phyloP scores from a whole-genome alignment of 257 asterid genomes.

The Solanum ossicruentum region DNA sequence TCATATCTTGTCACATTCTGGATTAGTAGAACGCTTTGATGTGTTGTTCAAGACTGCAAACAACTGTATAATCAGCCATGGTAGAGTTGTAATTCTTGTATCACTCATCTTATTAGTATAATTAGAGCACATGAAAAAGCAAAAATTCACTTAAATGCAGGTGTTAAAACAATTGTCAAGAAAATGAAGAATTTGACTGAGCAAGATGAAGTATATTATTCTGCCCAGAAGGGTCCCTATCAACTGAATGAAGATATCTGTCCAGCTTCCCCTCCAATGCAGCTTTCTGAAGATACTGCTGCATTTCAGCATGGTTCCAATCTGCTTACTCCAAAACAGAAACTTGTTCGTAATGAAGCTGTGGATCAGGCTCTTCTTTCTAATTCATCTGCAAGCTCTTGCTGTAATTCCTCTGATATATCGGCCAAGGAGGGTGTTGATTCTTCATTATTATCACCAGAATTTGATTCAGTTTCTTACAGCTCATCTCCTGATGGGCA shows the following conservation, averaged over 20 bases:
- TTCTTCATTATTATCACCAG: constrained; percentile 41
- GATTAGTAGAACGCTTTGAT: background rate
- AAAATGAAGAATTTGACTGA: constrained; percentile 32
- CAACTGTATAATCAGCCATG: background rate
- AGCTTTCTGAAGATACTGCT: constrained; percentile 7
- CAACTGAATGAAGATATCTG: background rate
- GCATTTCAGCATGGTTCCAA: constrained; percentile 7
- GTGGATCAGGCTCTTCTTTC: constrained; percentile 19
- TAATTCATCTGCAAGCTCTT: constrained; percentile 37
- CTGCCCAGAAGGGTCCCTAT: constrained; percentile 3
- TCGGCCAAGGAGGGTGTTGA: constrained; percentile 42
- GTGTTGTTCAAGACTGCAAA: background rate
- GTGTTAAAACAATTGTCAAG: constrained; percentile 32
- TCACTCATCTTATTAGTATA: background rate
- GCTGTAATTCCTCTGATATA: constrained; percentile 35
- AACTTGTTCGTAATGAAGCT: constrained; percentile 13
- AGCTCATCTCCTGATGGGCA: constrained; percentile 15
- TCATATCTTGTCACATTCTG: background rate
- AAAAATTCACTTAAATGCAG: constrained; percentile 19
- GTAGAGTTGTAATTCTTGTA: background rate
- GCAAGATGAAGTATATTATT: constrained; percentile 8
- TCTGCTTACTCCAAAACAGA: constrained; percentile 36
- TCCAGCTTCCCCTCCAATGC: background rate
- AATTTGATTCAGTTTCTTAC: constrained; percentile 63
- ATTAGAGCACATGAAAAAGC: background rate